Percentiles rank a stretch among this genome's conserved stretches.
These are phyloP conservation scores for Fusarium protoensiforme DNA, from an alignment of 2,329 filamentous ascomycete genomes.

Conservation along the genomic window DNA sequence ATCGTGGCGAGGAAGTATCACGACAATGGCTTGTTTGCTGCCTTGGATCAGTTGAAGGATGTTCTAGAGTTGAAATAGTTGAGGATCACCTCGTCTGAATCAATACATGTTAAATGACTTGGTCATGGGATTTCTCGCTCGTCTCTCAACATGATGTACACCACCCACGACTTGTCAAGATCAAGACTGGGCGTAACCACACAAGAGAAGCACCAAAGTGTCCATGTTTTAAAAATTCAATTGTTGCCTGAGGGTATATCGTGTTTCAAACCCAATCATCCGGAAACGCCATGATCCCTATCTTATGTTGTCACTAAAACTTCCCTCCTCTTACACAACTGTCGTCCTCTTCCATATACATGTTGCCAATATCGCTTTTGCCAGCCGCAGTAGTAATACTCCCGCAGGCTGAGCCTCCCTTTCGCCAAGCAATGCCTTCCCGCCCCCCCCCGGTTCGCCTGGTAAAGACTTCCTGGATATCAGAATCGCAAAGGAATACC, in stretches of 20 bases:
- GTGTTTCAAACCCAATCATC: background rate
- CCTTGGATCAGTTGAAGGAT: background rate
- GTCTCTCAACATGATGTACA: background rate
- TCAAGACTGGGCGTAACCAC: background rate
- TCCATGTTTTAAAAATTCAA: background rate
- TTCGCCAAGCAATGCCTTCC: slow-evolving; percentile 20
- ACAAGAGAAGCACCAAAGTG: background rate
- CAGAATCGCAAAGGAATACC: background rate
- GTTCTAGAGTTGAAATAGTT: background rate
- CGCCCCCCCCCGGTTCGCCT: slow-evolving; percentile 14
- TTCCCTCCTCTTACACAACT: background rate
- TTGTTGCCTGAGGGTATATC: background rate
- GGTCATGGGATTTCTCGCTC: background rate
- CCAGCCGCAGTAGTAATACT: background rate
- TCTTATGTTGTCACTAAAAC: background rate
- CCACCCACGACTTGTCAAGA: background rate
- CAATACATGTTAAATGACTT: background rate
- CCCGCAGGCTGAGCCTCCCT: slow-evolving; percentile 3
- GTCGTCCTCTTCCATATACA: background rate
- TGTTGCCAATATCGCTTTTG: slow-evolving; percentile 5
- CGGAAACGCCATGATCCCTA: background rate
- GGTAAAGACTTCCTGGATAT: background rate
- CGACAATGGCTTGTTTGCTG: slow-evolving; percentile 36
- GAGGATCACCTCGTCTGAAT: background rate
- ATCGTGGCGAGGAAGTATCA: slow-evolving; percentile 49